phyloP scores from a whole-genome alignment of 2,329 filamentous ascomycete species.

The Emericellopsis cladophorae region DNA sequence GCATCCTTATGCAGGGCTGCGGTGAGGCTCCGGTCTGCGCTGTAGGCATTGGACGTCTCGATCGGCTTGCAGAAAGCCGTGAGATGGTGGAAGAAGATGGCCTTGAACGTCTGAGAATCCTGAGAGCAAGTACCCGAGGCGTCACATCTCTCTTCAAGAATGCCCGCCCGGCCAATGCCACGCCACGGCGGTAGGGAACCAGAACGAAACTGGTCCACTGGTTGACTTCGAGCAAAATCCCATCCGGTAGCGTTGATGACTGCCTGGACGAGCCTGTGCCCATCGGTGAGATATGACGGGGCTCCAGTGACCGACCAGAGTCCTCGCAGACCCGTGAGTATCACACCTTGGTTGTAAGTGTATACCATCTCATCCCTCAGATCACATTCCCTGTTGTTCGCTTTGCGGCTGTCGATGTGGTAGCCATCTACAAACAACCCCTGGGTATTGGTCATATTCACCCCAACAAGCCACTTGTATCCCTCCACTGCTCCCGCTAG shows the following conservation, averaged over 20 bases:
- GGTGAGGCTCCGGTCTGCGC: conserved; percentile 13
- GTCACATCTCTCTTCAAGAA: conserved; percentile 80
- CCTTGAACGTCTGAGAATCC: conserved; percentile 83
- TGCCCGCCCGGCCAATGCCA: conserved; percentile 65
- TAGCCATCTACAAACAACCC: conserved; percentile 82
- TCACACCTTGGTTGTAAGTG: conserved; percentile 89
- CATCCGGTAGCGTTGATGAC: conserved; percentile 74
- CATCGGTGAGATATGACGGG: conserved; percentile 61
- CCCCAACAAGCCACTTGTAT: conserved; percentile 67
- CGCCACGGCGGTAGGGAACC: conserved; percentile 45
- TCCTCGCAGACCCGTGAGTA: conserved; percentile 69
- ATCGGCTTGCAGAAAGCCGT: conserved; percentile 63
- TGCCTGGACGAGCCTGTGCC: conserved; percentile 60
- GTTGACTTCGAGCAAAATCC: conserved; percentile 29
- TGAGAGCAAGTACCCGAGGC: conserved; percentile 62
- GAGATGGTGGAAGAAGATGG: conserved; percentile 87
- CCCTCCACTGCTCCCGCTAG: conserved; percentile 62
- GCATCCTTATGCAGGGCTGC: conserved; percentile 36
- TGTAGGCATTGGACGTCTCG: conserved; percentile 12
- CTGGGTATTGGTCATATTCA: conserved; percentile 66
- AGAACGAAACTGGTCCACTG: conserved; percentile 25
- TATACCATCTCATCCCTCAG: conserved; percentile 78
- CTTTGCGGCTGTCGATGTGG: conserved; percentile 55
- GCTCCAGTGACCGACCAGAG: conserved; percentile 70
- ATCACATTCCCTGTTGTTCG: conserved; percentile 64